These are phyloP conservation scores for Corymbia maculata DNA, from an alignment of 345 rosid genomes.

Conservation along the genomic window DNA sequence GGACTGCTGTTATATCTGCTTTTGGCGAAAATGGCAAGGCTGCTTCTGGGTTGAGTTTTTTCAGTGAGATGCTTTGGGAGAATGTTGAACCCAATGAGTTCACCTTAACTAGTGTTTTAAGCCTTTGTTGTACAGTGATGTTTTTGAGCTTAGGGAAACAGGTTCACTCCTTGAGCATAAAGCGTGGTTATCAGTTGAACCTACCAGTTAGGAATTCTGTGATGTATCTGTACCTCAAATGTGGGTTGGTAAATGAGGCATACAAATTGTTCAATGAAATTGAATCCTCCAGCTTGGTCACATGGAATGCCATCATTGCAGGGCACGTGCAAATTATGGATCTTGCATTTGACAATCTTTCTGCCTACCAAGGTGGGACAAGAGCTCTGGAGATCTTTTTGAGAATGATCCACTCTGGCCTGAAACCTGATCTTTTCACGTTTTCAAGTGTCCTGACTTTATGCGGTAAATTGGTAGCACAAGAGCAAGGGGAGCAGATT, in stretches of 20 bases:
- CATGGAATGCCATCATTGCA: slow-evolving; percentile 54
- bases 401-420: slow-evolving; percentile 20
- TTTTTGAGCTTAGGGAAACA: slow-evolving; percentile 25
- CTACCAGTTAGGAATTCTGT: slow-evolving; percentile 21
- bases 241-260: slow-evolving; percentile 31
- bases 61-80: slow-evolving; percentile 31
- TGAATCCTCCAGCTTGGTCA: slow-evolving; percentile 27
- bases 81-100: slow-evolving; percentile 39
- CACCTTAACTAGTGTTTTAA: slow-evolving; percentile 38
- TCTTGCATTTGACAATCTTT: slow-evolving; percentile 20
- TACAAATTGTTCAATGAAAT: slow-evolving; percentile 14
- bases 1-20: slow-evolving; percentile 45
- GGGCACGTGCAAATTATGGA: slow-evolving; percentile 46
- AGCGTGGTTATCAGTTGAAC: slow-evolving; percentile 23
- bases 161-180: slow-evolving; percentile 32
- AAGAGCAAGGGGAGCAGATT: slow-evolving; percentile 43
- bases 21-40: slow-evolving; percentile 32
- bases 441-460: slow-evolving; percentile 42
- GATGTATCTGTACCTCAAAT: slow-evolving; percentile 45
- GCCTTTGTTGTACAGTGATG: slow-evolving; percentile 27
- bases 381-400: slow-evolving; percentile 30
- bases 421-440: slow-evolving; percentile 40
- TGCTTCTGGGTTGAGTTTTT: slow-evolving; percentile 22
- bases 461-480: slow-evolving; percentile 29
- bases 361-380: slow-evolving; percentile 22